Conservation (phyloP, 768 basidiomycete genomes). For the Phylloporus arenicola region DNA sequence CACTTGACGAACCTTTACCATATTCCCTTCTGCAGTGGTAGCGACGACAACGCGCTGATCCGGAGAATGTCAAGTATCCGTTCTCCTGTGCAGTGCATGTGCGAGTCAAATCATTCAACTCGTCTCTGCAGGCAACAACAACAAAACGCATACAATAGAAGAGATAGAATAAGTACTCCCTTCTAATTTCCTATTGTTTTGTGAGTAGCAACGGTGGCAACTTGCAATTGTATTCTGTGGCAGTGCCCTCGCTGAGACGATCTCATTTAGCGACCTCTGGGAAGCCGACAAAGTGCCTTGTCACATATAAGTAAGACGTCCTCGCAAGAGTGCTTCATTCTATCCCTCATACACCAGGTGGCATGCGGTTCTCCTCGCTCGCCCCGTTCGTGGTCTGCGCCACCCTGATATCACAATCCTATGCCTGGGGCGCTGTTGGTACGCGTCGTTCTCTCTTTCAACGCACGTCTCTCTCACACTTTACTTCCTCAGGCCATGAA, state of each 20-base stretch:
- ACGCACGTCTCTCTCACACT: neutral
- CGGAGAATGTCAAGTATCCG: too few species aligned
- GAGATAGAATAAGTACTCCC: too few species aligned
- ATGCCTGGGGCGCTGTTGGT: constrained; percentile 41
- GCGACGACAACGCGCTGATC: too few species aligned
- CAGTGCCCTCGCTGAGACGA: neutral
- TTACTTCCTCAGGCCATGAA: constrained; percentile 66
- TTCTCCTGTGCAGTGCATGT: too few species aligned
- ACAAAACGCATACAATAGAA: too few species aligned
- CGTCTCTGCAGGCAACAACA: too few species aligned
- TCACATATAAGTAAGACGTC: constrained; percentile 6
- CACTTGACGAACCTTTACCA: too few species aligned
- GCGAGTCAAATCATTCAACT: too few species aligned
- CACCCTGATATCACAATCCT: constrained; percentile 21
- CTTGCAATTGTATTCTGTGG: neutral
- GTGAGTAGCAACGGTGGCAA: too few species aligned
- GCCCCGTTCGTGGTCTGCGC: constrained; percentile 12
- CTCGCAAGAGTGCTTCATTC: neutral
- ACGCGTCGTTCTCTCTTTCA: constrained; percentile 1
- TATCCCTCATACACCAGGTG: constrained; percentile 8
- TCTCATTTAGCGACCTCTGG: constrained; percentile 12
- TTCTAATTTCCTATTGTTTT: too few species aligned
- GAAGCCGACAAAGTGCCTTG: neutral
- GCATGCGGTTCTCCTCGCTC: constrained; percentile 19
- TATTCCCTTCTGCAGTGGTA: too few species aligned